Evolutionary conservation across 2,329 filamentous ascomycete species (phyloP).

Genomic region (Penicillium crustosum): DNA sequence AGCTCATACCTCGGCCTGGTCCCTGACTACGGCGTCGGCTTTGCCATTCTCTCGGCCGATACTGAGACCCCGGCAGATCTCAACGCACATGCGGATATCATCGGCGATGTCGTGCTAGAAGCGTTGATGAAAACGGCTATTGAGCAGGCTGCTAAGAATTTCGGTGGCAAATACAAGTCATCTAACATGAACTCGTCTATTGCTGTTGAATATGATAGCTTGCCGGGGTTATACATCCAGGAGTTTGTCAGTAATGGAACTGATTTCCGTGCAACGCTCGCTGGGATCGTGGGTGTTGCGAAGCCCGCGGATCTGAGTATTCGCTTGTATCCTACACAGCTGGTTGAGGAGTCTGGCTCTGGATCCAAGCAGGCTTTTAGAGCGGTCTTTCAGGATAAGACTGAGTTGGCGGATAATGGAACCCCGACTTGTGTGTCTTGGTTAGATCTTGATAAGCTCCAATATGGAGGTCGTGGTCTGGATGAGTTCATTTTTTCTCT

Average conservation of each 20-base stretch:
- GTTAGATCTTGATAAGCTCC: not conserved
- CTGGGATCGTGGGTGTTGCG: not conserved
- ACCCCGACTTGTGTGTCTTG: not conserved
- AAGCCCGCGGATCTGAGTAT: not conserved
- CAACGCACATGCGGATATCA: not conserved
- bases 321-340: not conserved
- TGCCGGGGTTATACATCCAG: not conserved
- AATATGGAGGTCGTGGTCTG: not conserved
- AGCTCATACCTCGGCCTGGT: not conserved
- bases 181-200: not conserved
- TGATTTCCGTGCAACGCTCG: not conserved
- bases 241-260: not conserved
- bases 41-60: not conserved
- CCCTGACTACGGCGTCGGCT: not conserved
- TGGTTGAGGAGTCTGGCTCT: not conserved
- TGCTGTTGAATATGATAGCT: not conserved
- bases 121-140: not conserved
- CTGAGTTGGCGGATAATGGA: not conserved
- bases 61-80: not conserved
- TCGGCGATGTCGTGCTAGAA: not conserved
- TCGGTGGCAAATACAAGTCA: not conserved
- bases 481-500: not conserved
- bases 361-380: not conserved
- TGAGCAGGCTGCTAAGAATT: not conserved
- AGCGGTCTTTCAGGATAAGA: not conserved